phyloP scores from a whole-genome alignment of 2,329 filamentous ascomycete genomes.

The Grosmannia clavigera region DNA sequence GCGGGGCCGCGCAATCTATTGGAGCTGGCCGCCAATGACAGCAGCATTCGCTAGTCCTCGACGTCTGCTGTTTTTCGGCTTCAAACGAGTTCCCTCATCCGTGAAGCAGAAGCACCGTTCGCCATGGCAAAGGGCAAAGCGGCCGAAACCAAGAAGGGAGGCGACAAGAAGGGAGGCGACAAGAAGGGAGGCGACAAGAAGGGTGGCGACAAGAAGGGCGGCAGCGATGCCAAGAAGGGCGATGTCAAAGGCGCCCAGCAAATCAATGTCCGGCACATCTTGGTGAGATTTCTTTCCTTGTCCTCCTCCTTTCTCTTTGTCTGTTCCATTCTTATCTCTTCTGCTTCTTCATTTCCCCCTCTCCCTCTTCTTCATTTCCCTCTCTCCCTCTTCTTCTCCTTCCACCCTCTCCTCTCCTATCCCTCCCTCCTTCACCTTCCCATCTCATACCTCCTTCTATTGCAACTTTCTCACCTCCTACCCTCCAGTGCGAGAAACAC shows the following conservation, averaged over 20 bases:
- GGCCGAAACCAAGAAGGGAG: conserved; percentile 8
- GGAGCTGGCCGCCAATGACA: too few species aligned
- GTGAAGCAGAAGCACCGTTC: background rate
- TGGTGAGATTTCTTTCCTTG: conserved; percentile 25
- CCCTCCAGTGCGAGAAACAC: conserved; percentile 57
- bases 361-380: background rate
- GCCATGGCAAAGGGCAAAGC: conserved; percentile 13
- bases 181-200: conserved; percentile 3
- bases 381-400: background rate
- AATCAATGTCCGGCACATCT: conserved; percentile 64
- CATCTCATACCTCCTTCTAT: too few species aligned
- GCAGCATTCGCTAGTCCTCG: too few species aligned
- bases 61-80: too few species aligned
- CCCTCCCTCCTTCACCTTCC: too few species aligned
- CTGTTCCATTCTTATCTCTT: too few species aligned
- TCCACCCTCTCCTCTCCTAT: background rate
- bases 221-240: conserved; percentile 4
- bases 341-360: background rate
- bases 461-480: background rate
- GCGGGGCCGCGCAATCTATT: too few species aligned
- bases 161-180: conserved; percentile 5
- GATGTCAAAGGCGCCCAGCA: conserved; percentile 14
- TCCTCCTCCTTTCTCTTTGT: too few species aligned
- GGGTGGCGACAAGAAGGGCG: conserved; percentile 5
- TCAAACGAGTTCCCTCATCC: background rate